These are phyloP conservation scores for Meripilus lineatus DNA, from an alignment of 1,284 basidiomycete genomes.

Conservation along the genomic window DNA sequence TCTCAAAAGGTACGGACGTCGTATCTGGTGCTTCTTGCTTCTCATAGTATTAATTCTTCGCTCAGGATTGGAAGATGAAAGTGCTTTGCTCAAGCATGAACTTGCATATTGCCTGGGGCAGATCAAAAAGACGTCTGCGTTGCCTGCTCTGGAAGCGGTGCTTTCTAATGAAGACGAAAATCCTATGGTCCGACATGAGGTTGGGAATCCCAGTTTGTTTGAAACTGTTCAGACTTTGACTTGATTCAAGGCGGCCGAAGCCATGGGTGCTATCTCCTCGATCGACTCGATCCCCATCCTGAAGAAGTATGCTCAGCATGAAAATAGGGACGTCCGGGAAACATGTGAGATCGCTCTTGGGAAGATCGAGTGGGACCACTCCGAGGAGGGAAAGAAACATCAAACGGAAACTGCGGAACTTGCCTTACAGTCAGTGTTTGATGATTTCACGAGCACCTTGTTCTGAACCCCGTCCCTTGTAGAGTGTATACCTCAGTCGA, in stretches of 20 bases:
- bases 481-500: constrained; percentile 88
- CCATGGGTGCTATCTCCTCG: constrained; percentile 91
- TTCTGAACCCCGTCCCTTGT: too few relatives aligned
- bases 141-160: constrained; percentile 78
- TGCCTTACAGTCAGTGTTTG: too few relatives aligned
- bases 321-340: constrained; percentile 83
- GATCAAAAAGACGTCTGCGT: constrained; percentile 70
- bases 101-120: constrained; percentile 97
- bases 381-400: constrained; percentile 60
- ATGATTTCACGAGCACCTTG: too few relatives aligned
- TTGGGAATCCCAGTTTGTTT: constrained; percentile 26
- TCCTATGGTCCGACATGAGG: constrained; percentile 98
- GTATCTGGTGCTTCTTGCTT: neutral
- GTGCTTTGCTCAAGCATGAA: constrained; percentile 94
- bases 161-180: constrained; percentile 73
- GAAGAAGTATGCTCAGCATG: constrained; percentile 68
- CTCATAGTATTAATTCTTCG: constrained; percentile 1
- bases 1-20: constrained; percentile 66
- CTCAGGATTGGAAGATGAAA: constrained; percentile 81
- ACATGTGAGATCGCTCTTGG: constrained; percentile 97
- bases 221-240: neutral
- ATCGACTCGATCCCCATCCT: constrained; percentile 67
- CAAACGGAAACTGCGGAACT: constrained; percentile 31
- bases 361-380: constrained; percentile 92
- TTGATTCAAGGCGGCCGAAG: constrained; percentile 83